phyloP scores from a whole-genome alignment of 2,329 filamentous ascomycete species.

The Colletotrichum euphorbiae region DNA sequence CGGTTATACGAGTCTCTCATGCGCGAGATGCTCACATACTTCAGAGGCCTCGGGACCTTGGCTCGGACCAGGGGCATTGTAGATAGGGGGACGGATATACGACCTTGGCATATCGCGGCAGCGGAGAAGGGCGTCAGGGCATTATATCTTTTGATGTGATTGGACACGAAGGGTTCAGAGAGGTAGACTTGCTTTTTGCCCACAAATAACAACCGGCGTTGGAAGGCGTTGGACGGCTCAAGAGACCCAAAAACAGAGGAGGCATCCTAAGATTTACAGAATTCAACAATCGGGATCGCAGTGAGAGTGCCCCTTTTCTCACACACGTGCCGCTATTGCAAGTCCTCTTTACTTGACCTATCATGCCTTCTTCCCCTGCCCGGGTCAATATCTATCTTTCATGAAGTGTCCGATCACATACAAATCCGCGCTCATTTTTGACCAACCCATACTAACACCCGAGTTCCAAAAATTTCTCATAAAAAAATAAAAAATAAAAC shows the following conservation, averaged over 20 bases:
- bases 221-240: conserved; percentile 2
- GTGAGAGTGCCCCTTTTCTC: background rate
- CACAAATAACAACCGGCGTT: background rate
- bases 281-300: conserved; percentile 8
- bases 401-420: conserved; percentile 6
- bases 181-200: conserved; percentile 12
- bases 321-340: background rate
- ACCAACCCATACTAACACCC: conserved; percentile 22
- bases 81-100: conserved; percentile 68
- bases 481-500: background rate
- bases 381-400: conserved; percentile 11
- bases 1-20: conserved; percentile 72
- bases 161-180: background rate
- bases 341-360: background rate
- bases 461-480: background rate
- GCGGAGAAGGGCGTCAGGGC: conserved; percentile 76
- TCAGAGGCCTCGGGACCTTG: conserved; percentile 75
- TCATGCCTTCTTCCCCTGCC: background rate
- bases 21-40: conserved; percentile 77
- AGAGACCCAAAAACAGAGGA: background rate
- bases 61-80: conserved; percentile 74
- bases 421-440: conserved; percentile 9
- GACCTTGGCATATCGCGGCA: conserved; percentile 82
- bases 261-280: conserved; percentile 2
- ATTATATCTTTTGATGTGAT: conserved; percentile 73